phyloP scores from a whole-genome alignment of 495 filamentous ascomycete genomes.

The Penicillium ochrochloron region DNA sequence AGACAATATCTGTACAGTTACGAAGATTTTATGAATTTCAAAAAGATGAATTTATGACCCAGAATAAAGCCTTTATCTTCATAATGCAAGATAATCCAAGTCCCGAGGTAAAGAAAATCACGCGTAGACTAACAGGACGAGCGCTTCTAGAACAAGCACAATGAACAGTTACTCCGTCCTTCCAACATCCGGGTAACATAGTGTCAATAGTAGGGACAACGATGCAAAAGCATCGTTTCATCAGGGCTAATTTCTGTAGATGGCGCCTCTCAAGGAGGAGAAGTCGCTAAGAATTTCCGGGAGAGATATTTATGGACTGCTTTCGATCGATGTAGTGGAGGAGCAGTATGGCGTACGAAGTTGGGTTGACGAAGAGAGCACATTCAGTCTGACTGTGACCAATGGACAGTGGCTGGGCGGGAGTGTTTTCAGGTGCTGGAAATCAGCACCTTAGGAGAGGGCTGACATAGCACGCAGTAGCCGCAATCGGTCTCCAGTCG shows the following conservation, averaged over 20 bases:
- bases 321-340: background rate
- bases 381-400: background rate
- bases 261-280: background rate
- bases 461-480: background rate
- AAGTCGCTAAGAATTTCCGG: background rate
- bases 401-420: too few species aligned
- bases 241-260: background rate
- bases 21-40: slow-evolving; percentile 25
- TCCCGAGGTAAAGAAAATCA: slow-evolving; percentile 9
- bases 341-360: background rate
- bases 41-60: slow-evolving; percentile 19
- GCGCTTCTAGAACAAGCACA: slow-evolving; percentile 8
- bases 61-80: slow-evolving; percentile 19
- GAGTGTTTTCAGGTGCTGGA: background rate
- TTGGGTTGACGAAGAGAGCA: background rate
- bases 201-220: background rate
- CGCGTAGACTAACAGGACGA: slow-evolving; percentile 9
- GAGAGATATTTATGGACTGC: background rate
- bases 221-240: background rate
- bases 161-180: slow-evolving; percentile 13
- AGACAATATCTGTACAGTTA: slow-evolving; percentile 24
- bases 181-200: background rate
- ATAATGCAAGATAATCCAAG: slow-evolving; percentile 10
- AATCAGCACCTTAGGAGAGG: background rate
- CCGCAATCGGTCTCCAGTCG: background rate